A percentile compares a stretch with the other conserved stretches of the same genome.
These are phyloP conservation scores for Cytidiella melzeri DNA, from an alignment of 768 basidiomycete genomes.

Conservation along the genomic window DNA sequence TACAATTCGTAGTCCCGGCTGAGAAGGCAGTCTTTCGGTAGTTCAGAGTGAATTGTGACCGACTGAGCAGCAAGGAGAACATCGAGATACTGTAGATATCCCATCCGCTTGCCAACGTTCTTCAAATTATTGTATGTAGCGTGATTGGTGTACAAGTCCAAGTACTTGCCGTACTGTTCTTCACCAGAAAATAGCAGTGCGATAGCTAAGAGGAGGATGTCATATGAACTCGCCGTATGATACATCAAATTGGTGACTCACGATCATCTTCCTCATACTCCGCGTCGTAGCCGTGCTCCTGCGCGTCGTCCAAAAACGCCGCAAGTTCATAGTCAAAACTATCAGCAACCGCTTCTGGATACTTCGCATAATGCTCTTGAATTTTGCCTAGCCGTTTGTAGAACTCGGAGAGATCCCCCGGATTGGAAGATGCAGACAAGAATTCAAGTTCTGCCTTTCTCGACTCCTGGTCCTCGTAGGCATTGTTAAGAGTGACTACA, in stretches of 20 bases:
- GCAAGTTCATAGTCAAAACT: conserved; percentile 82
- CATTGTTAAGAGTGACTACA: conserved; percentile 53
- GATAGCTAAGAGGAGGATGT: conserved; percentile 42
- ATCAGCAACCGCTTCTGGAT: conserved; percentile 82
- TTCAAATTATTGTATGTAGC: conserved; percentile 87
- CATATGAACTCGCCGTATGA: background rate
- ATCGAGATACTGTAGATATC: conserved; percentile 93
- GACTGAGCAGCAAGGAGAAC: conserved; percentile 63
- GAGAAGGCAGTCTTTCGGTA: conserved; percentile 59
- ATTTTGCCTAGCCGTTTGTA: conserved; percentile 94
- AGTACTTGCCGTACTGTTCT: conserved; percentile 90
- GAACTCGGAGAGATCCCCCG: conserved; percentile 85
- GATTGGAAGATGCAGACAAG: conserved; percentile 51
- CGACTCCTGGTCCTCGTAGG: conserved; percentile 74
- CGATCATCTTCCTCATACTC: conserved; percentile 87
- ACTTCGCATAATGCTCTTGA: conserved; percentile 93
- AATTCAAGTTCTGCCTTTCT: conserved; percentile 62
- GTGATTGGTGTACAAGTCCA: conserved; percentile 89
- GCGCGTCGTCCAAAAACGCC: conserved; percentile 70
- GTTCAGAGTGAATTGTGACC: conserved; percentile 57
- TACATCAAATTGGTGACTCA: conserved; percentile 36
- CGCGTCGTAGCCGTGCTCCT: conserved; percentile 61
- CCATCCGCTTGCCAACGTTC: conserved; percentile 73
- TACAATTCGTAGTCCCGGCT: conserved; percentile 78
- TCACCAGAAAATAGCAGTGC: conserved; percentile 92